Conservation (phyloP, 2,329 filamentous ascomycete genomes). For the Stagonosporopsis tanaceti region DNA sequence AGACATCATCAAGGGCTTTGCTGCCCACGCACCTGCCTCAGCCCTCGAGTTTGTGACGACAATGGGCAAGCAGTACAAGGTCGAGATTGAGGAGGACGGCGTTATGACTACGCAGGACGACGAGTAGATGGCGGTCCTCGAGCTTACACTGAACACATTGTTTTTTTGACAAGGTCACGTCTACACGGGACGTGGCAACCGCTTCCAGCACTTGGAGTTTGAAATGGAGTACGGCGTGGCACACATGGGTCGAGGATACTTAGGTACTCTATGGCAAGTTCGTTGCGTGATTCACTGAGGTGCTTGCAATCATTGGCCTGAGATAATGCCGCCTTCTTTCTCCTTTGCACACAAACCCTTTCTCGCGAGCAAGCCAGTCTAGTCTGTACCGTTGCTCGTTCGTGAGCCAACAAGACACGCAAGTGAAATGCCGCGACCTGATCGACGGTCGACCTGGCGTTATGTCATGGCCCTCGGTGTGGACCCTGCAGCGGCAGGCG, state of each 20-base stretch:
- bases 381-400: background rate
- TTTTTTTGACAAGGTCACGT: background rate
- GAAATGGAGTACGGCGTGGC: constrained; percentile 1
- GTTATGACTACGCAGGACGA: constrained; percentile 60
- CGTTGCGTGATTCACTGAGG: background rate
- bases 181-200: background rate
- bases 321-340: background rate
- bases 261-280: constrained; percentile 1
- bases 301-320: background rate
- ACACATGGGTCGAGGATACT: constrained; percentile 5
- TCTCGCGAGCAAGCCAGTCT: background rate
- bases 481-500: constrained; percentile 20
- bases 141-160: background rate
- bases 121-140: constrained; percentile 19
- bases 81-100: constrained; percentile 79
- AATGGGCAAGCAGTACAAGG: constrained; percentile 67
- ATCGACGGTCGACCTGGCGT: no score
- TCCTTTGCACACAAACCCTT: background rate
- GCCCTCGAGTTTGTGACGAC: constrained; percentile 73
- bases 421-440: no score
- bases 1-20: constrained; percentile 71
- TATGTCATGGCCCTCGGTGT: background rate
- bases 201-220: constrained; percentile 3
- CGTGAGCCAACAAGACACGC: background rate
- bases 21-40: constrained; percentile 74